phyloP scores from a whole-genome alignment of 2,329 filamentous ascomycete species.

The Colletotrichum agaves region DNA sequence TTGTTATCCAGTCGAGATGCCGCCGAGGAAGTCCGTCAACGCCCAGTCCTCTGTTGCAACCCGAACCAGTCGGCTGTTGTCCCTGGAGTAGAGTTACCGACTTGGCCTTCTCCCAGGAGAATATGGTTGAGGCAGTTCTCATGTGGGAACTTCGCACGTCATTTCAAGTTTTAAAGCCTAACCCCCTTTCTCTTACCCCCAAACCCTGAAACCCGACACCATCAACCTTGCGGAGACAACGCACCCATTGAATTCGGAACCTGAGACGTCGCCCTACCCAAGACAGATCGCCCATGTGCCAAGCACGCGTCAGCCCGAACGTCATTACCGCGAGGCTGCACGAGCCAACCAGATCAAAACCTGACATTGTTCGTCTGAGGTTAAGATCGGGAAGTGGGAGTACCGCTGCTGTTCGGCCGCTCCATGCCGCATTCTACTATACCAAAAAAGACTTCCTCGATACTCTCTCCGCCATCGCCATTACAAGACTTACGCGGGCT shows the following conservation, averaged over 20 bases:
- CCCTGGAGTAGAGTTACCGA: not conserved
- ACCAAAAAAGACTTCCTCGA: not conserved
- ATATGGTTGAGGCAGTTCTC: no score
- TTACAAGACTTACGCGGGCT: slow-evolving; percentile 3
- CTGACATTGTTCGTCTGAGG: slow-evolving; percentile 23
- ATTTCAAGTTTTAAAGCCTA: slow-evolving; percentile 2
- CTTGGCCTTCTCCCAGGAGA: no score
- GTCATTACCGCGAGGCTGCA: slow-evolving; percentile 14
- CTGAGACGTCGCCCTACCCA: slow-evolving; percentile 1
- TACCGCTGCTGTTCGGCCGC: not conserved
- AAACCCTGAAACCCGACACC: slow-evolving; percentile 2
- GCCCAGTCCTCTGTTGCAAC: not conserved
- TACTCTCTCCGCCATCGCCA: not conserved
- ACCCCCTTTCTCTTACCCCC: not conserved
- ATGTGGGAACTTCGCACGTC: not conserved
- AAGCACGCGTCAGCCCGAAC: slow-evolving; percentile 20
- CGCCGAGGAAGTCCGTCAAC: no score
- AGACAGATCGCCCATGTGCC: not conserved
- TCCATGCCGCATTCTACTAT: not conserved
- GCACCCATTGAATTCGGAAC: not conserved
- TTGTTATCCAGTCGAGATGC: no score
- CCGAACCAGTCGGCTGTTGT: not conserved
- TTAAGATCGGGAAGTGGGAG: slow-evolving; percentile 14
- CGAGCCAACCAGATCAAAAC: slow-evolving; percentile 6
- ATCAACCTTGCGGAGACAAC: not conserved